Percentiles rank a stretch among this genome's conserved stretches.
Evolutionary conservation across 805 yeast species (phyloP).

Genomic region (Pichia pseudocactophila): DNA sequence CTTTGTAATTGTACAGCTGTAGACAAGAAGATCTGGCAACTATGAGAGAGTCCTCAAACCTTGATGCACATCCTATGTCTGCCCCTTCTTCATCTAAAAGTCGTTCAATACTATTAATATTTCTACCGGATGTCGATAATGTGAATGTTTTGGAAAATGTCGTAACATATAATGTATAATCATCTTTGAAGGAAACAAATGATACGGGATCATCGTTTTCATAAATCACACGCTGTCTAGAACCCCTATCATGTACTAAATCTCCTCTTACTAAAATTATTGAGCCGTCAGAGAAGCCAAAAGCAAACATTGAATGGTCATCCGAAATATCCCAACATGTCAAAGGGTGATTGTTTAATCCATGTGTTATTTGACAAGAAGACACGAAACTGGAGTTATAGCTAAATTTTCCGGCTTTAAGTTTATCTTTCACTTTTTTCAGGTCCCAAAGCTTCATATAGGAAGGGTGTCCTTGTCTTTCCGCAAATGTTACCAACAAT

Average conservation of each 20-base stretch:
- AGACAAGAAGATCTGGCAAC: constrained; percentile 60
- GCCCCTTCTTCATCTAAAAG: constrained; percentile 41
- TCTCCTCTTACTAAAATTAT: constrained; percentile 84
- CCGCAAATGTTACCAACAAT: constrained; percentile 60
- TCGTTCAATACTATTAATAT: constrained; percentile 51
- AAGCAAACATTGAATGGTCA: constrained; percentile 55
- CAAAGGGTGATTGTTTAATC: constrained; percentile 70
- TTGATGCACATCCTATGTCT: constrained; percentile 39
- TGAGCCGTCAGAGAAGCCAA: constrained; percentile 80
- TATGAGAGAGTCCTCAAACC: constrained; percentile 35
- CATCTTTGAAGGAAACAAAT: constrained; percentile 51
- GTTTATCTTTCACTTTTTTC: constrained; percentile 33
- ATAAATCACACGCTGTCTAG: constrained; percentile 74
- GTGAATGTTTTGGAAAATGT: constrained; percentile 67
- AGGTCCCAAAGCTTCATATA: constrained; percentile 68
- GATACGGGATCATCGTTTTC: constrained; percentile 77
- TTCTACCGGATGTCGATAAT: constrained; percentile 70
- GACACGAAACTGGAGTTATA: constrained; percentile 43
- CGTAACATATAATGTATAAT: constrained; percentile 54
- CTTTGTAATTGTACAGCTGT: constrained; percentile 49
- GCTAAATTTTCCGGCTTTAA: constrained; percentile 22
- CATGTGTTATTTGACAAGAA: constrained; percentile 55
- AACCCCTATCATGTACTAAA: constrained; percentile 76
- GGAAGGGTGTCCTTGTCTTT: constrained; percentile 61
- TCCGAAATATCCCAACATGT: constrained; percentile 49